phyloP scores from a whole-genome alignment of 352 stramenopile species.

The Pythium sp. region DNA sequence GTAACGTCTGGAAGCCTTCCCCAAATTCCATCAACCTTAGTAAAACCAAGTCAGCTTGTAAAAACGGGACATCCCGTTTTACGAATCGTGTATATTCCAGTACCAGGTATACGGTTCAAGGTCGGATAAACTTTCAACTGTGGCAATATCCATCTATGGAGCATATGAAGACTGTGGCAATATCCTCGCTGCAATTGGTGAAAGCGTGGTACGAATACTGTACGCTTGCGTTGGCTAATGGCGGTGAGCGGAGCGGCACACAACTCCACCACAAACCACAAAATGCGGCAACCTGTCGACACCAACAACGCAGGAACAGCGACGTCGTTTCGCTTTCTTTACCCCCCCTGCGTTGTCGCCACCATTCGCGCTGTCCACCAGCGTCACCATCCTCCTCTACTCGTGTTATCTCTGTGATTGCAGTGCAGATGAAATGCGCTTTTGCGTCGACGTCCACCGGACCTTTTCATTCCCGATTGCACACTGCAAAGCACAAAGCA shows the following conservation, averaged over 20 bases:
- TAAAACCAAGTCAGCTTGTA: not conserved
- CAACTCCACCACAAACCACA: not conserved
- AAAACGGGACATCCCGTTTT: not conserved
- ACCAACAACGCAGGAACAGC: not conserved
- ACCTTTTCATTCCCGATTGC: too few species aligned
- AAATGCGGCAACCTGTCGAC: not conserved
- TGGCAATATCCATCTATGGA: not conserved
- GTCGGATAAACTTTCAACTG: not conserved
- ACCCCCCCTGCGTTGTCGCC: not conserved
- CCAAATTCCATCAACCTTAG: too few species aligned
- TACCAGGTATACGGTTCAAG: not conserved
- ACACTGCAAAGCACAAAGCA: too few species aligned
- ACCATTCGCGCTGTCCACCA: not conserved
- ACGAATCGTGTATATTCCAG: too few species aligned
- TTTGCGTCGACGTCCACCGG: too few species aligned
- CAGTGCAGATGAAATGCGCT: too few species aligned
- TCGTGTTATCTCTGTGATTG: too few species aligned
- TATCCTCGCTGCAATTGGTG: not conserved
- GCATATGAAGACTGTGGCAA: not conserved
- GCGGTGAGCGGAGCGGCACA: not conserved
- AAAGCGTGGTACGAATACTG: not conserved
- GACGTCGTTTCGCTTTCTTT: not conserved
- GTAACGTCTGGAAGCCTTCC: not conserved
- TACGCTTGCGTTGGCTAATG: not conserved
- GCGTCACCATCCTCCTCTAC: not conserved